phyloP scores from a whole-genome alignment of 257 asterid species.

The Rauvolfia tetraphylla region DNA sequence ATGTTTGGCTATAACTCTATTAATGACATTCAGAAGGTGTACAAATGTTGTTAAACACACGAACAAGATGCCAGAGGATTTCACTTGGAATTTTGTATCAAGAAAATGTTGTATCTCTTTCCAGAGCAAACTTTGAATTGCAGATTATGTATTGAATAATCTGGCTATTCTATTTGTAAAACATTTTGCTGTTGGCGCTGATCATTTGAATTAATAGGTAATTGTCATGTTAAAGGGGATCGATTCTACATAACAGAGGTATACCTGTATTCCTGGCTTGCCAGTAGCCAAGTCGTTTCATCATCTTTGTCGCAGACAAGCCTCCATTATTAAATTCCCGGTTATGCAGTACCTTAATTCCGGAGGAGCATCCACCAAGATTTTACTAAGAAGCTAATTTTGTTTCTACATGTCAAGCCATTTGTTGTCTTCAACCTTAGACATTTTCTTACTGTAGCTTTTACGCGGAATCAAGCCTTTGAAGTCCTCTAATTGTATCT shows the following conservation, averaged over 20 bases:
- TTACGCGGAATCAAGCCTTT: not conserved
- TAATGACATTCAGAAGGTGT: not conserved
- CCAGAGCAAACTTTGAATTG: not conserved
- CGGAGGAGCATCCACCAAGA: not conserved
- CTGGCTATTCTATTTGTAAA: not conserved
- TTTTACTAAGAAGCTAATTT: slow-evolving; percentile 1
- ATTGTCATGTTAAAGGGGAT: not conserved
- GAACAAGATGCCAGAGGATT: not conserved
- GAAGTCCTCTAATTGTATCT: not conserved
- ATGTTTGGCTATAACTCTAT: slow-evolving; percentile 23
- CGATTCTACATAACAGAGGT: not conserved
- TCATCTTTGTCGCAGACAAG: not conserved
- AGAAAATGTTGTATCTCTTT: not conserved
- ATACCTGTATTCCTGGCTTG: not conserved
- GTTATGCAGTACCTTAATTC: not conserved
- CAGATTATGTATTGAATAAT: not conserved
- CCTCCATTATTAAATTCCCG: not conserved
- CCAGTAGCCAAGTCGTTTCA: not conserved
- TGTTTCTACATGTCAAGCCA: not conserved
- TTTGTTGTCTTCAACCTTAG: not conserved
- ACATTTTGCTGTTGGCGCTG: not conserved
- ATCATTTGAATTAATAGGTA: not conserved
- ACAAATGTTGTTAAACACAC: not conserved
- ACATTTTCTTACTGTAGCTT: not conserved
- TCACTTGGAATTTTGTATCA: not conserved